Percentiles rank a stretch among this genome's conserved stretches.
These are phyloP conservation scores for Umbellularia californica DNA, from an alignment of 164 flowering plant genomes.

Conservation along the genomic window DNA sequence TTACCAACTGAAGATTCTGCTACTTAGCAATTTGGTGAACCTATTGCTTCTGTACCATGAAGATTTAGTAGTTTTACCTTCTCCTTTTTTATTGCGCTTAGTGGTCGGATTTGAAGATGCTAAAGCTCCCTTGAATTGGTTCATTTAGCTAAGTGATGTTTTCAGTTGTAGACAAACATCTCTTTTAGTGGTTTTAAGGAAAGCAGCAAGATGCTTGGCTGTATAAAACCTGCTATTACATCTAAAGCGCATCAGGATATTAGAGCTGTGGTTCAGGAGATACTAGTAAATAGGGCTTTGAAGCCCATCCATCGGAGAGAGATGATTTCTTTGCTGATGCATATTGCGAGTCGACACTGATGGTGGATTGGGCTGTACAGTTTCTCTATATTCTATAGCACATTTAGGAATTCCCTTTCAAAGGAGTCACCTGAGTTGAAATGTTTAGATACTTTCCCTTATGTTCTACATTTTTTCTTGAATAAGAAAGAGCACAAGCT, in stretches of 20 bases:
- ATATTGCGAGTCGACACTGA: constrained; percentile 20
- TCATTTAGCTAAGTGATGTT: neutral
- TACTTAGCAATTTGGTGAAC: constrained; percentile 18
- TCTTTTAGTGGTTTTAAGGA: constrained; percentile 1
- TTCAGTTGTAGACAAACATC: constrained; percentile 7
- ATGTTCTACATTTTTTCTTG: constrained; percentile 10
- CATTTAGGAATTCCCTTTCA: constrained; percentile 13
- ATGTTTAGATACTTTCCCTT: constrained; percentile 12
- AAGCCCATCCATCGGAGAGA: constrained; percentile 34
- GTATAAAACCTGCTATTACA: constrained; percentile 6
- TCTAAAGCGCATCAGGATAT: constrained; percentile 9
- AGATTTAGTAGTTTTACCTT: constrained; percentile 21
- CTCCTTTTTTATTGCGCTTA: constrained; percentile 16
- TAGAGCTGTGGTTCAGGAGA: constrained; percentile 17
- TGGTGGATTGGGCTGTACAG: constrained; percentile 45
- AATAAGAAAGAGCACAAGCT: constrained; percentile 35
- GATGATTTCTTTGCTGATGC: constrained; percentile 18
- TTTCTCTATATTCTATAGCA: constrained; percentile 8
- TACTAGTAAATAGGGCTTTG: constrained; percentile 40
- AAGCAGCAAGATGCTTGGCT: constrained; percentile 29
- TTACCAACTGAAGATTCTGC: constrained; percentile 8
- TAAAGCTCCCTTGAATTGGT: constrained; percentile 2
- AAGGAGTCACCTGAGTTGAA: constrained; percentile 13
- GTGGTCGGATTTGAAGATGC: constrained; percentile 10
- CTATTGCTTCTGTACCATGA: constrained; percentile 13